Base-by-base conservation (phyloP, 495 filamentous ascomycete species). In the Eremomyces bilateralis region DNA sequence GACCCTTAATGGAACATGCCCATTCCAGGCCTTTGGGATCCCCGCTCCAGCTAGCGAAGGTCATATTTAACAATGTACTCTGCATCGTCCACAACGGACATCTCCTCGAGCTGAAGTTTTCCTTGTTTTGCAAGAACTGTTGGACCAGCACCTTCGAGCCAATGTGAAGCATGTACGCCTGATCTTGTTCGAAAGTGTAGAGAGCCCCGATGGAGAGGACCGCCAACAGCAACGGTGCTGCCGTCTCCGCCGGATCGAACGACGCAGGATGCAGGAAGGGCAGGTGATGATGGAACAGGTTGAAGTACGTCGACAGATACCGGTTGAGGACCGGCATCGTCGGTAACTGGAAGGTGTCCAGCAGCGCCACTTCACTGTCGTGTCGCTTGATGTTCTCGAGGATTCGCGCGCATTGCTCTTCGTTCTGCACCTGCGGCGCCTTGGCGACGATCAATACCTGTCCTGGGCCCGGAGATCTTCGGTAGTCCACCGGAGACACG, bases 11-110 rank as follows among this genome's bases (percentile, higher is more conserved):
- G 1, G 88, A 94, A 52, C 84, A 93, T 16, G 88, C 84, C 85
- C 85, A 97, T 54, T 97, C 88, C 4, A 97, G 65, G 16, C 90
- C 90, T 57, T 95, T 95, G 11, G 88, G 69, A 51, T 95, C 88
- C 41, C 88, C 88, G 51, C 90, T 95, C 88, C 88, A 97, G 63
- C 85, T 94, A 24, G 91, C 88, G 53, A 97, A 95, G 44, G 91
- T 77, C 88, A 94, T 95, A 62, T 97, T 97, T 31, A 97, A 62
- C 33, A 97, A 61, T 11, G 81, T 82, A 52, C 79, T 79, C 51
- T 95, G 88, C 78, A 95, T 95, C 24, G 82, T 80, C 83, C 85
- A 95, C 20, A 97, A 58, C 4, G 88, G 88, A 49, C 88, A 97
- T 53, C 93, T 95, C 35, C 83, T 69, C n/a, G 88, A 95, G 63